Evolutionary conservation across 805 yeast genomes (phyloP), one percentile per base, ranked within the genome.

Genomic region (Saccharomyces mikatae): DNA sequence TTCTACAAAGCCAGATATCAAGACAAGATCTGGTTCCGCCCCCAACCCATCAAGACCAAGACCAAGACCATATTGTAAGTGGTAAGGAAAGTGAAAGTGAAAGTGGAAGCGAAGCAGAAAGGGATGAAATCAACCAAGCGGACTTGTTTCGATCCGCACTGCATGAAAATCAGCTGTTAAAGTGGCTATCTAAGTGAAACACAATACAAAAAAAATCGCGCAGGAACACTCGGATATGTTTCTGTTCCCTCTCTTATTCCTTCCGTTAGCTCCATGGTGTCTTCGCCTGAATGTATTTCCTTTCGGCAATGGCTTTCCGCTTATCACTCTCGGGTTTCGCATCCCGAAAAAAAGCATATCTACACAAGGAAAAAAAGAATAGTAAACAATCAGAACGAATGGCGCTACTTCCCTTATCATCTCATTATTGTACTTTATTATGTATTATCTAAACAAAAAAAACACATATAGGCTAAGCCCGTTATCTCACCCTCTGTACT

Each of bases 281-380:
- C 24, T 36, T 36, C 17, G 17, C 4, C 17, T 17, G 17, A 11
- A 31, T 2, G n/a, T 4, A 36, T n/a, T 17, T 36, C 8, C 24
- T 36, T 17, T 17, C 44, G 44, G 44, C 44, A 6, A 51, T 13
- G 53, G 54, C 14, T 57, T 51, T 28, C 44, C 44, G 44, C 24
- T 36, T 36, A 36, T 17, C 44, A 9, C 30, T 31, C 46, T 51
- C 55, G 53, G 52, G 30, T 26, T 47, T 51, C 51, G 49, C 44
- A 17, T 51, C 49, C 58, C 56, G 57, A 47, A n/a, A n/a, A 30
- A 47, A n/a, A 31, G 41, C 32, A 29, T 29, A 32, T 56, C 58
- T 31, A 56, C 57, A 27, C 30, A 13, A 41, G 47, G 47, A 31
- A 36, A n/a, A 29, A 29, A 29, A 10, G 31, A 29, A 17, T 36